Percentiles rank a stretch among this genome's conserved stretches.
These are phyloP conservation scores for Fragaria nilgerrensis DNA, from an alignment of 306 rosid genomes.

Conservation along the genomic window DNA sequence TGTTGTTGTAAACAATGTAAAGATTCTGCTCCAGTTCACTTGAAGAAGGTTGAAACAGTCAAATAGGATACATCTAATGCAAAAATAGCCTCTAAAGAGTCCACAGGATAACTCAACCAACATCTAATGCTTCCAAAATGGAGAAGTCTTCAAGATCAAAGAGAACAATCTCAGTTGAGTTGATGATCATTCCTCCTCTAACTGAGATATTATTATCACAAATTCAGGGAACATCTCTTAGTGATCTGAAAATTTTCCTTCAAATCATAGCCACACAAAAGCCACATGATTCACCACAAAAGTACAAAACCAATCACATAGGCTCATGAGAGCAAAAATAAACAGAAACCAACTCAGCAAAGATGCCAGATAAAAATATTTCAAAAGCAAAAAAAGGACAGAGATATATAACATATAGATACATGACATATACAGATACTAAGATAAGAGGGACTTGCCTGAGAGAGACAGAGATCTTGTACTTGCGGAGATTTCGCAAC, in stretches of 20 bases:
- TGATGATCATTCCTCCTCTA: neutral
- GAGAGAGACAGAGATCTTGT: slow-evolving; percentile 13
- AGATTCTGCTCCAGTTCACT: neutral
- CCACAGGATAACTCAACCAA: neutral
- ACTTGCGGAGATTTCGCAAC: neutral
- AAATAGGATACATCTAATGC: neutral
- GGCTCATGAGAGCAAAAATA: neutral
- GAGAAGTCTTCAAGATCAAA: slow-evolving; percentile 1
- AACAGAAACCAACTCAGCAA: neutral
- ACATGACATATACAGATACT: neutral
- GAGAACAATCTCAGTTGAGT: neutral
- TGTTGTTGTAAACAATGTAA: neutral
- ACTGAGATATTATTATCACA: neutral
- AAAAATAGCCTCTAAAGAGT: neutral
- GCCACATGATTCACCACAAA: neutral
- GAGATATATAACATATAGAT: neutral
- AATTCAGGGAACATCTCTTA: neutral
- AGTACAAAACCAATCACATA: neutral
- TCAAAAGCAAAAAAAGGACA: neutral
- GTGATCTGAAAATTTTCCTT: neutral
- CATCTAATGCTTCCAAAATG: neutral
- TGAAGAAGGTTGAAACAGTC: neutral
- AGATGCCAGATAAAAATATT: neutral
- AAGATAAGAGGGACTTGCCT: neutral
- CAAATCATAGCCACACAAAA: neutral